Evolutionary conservation across 129 eudicot species (phyloP).

Genomic region (Solidago caesia): DNA sequence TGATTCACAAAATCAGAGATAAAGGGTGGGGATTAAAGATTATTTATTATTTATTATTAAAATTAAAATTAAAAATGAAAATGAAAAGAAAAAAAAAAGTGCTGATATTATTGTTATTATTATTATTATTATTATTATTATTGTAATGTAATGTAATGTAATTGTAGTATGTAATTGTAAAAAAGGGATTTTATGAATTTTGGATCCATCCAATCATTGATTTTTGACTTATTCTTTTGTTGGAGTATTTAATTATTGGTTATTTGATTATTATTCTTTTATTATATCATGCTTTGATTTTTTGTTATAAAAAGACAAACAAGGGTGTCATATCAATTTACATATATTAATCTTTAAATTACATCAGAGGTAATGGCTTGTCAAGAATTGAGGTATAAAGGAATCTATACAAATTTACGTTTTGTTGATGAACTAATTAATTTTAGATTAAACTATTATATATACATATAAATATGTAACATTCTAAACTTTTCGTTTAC

Average conservation of each 20-base stretch:
- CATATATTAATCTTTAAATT: too few relatives aligned
- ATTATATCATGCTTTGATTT: neutral
- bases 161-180: constrained; percentile 1
- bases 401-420: too few relatives aligned
- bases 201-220: constrained; percentile 41
- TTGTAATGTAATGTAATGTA: constrained; percentile 10
- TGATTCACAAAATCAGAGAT: constrained; percentile 39
- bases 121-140: neutral
- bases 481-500: too few relatives aligned
- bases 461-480: too few relatives aligned
- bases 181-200: constrained; percentile 19
- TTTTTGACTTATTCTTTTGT: constrained; percentile 26
- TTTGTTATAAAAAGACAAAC: too few relatives aligned
- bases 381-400: too few relatives aligned
- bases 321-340: too few relatives aligned
- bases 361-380: too few relatives aligned
- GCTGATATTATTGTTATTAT: neutral
- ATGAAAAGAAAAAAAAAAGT: neutral
- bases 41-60: neutral
- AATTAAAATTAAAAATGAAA: neutral
- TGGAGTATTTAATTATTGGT: neutral
- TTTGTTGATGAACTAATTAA: too few relatives aligned
- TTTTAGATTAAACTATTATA: too few relatives aligned
- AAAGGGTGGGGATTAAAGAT: constrained; percentile 13
- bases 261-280: neutral